These are phyloP conservation scores for Zygoascus biomembranicola DNA, from an alignment of 805 yeast genomes.

Conservation along the genomic window DNA sequence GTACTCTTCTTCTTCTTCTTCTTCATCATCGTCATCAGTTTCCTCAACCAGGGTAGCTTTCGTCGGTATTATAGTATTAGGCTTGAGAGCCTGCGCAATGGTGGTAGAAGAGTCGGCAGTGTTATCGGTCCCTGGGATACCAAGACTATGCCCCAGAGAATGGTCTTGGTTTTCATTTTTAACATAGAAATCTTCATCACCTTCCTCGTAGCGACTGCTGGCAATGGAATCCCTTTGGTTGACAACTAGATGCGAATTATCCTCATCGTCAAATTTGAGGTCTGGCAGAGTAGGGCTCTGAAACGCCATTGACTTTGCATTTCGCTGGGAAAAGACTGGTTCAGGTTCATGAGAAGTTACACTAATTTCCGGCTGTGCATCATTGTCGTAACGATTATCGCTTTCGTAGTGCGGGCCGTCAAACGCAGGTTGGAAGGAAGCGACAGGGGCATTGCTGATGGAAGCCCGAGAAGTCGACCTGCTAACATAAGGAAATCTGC, in stretches of 20 bases:
- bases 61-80: conserved; percentile 71
- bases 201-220: background rate
- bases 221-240: background rate
- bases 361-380: background rate
- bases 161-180: background rate
- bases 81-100: conserved; percentile 27
- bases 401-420: background rate
- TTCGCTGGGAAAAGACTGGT: background rate
- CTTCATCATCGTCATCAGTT: conserved; percentile 68
- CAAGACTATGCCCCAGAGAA: background rate
- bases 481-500: conserved; percentile 49
- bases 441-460: background rate
- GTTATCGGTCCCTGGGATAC: background rate
- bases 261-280: background rate
- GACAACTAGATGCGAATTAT: background rate
- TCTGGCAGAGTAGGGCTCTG: conserved; percentile 2
- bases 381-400: background rate
- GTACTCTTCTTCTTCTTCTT: background rate
- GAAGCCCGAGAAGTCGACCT: background rate
- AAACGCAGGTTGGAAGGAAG: background rate
- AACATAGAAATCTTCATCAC: background rate
- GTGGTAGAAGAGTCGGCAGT: background rate
- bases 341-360: background rate
- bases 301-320: background rate
- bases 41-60: conserved; percentile 85